Evolutionary conservation across 202 grass and related monocot species (phyloP).

Genomic region (Setaria italica): DNA sequence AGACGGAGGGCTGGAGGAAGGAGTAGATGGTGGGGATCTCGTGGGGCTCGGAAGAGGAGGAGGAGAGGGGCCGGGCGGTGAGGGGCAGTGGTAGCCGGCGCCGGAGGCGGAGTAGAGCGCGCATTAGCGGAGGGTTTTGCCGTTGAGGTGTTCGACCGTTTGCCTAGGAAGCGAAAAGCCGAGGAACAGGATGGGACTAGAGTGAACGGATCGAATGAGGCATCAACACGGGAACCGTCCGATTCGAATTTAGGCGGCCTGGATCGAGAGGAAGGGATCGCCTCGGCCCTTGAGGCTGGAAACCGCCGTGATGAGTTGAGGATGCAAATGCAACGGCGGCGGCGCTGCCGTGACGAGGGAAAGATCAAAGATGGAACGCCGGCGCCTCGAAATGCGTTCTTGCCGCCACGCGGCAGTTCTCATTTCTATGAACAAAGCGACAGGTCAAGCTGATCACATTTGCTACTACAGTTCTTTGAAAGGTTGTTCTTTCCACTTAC

Average conservation of each 20-base stretch:
- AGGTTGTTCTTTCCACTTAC: too few relatives aligned
- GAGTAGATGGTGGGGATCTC: constrained; percentile 87
- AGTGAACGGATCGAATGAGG: too few relatives aligned
- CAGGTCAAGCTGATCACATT: background rate
- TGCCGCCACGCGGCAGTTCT: background rate
- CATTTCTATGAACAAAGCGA: background rate
- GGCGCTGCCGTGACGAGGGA: background rate
- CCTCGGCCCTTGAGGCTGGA: background rate
- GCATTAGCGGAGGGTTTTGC: constrained; percentile 50
- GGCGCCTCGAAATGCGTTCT: too few relatives aligned
- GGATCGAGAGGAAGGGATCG: background rate
- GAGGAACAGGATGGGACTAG: background rate
- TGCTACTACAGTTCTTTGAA: background rate
- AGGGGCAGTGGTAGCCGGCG: constrained; percentile 22
- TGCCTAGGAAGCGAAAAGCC: constrained; percentile 4
- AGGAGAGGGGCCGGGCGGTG: constrained; percentile 1
- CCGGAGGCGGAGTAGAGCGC: constrained; percentile 51
- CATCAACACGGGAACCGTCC: background rate
- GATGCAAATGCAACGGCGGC: background rate
- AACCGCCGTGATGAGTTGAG: background rate
- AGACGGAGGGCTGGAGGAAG: constrained; percentile 93
- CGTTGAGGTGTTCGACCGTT: constrained; percentile 52
- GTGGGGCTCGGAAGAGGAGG: constrained; percentile 40
- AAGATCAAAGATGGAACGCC: too few relatives aligned
- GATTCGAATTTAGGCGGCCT: background rate